Evolutionary conservation across 179 eudicot species (phyloP).

Genomic region (Patellifolia procumbens): DNA sequence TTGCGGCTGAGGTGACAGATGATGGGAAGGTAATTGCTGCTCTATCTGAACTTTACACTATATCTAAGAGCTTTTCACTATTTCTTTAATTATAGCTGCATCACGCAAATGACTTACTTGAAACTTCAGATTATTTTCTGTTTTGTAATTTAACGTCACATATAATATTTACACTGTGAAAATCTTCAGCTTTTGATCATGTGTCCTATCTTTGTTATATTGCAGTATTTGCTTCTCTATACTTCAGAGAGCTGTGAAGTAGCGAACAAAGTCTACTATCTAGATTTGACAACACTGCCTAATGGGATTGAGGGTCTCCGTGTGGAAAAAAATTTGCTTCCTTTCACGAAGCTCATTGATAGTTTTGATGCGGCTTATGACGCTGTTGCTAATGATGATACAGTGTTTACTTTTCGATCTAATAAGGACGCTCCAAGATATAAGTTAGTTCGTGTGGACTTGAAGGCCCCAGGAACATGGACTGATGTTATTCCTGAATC

Average conservation of each 20-base stretch:
- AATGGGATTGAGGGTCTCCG: slow-evolving; percentile 70
- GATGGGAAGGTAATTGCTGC: slow-evolving; percentile 81
- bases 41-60: slow-evolving; percentile 8
- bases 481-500: slow-evolving; percentile 69
- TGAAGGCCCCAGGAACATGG: slow-evolving; percentile 73
- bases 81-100: neutral
- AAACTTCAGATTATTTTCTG: neutral
- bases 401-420: slow-evolving; percentile 76
- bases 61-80: neutral
- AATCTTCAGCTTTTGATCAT: neutral
- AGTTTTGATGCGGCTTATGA: slow-evolving; percentile 75
- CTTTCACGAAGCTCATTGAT: slow-evolving; percentile 80
- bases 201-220: neutral
- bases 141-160: neutral
- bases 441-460: slow-evolving; percentile 81
- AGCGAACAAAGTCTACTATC: slow-evolving; percentile 77
- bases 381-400: slow-evolving; percentile 73
- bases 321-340: slow-evolving; percentile 63
- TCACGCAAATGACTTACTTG: neutral
- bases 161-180: neutral
- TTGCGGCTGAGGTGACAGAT: slow-evolving; percentile 65
- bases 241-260: slow-evolving; percentile 69
- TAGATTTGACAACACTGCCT: slow-evolving; percentile 60
- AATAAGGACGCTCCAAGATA: slow-evolving; percentile 90
- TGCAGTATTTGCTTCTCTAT: slow-evolving; percentile 48